Base-by-base conservation (phyloP, 768 basidiomycete genomes). In the Amanita subjunquillea region DNA sequence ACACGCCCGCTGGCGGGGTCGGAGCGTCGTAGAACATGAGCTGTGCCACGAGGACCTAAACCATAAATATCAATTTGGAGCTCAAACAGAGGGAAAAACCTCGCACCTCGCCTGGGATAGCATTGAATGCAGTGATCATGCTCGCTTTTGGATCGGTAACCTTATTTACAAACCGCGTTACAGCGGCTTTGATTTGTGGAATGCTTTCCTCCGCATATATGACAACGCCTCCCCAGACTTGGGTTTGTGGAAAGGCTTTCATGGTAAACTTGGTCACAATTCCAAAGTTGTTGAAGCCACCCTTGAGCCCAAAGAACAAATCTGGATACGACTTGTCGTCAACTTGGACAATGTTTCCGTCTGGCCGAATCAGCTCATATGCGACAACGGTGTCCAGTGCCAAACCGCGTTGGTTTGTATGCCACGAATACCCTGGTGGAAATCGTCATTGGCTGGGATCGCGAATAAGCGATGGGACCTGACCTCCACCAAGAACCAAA, bases 21-120 rank as follows among this genome's bases (percentile, higher is more conserved):
- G 82, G 80, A 0, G 57, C 76, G 57, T 85, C 77, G 57, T 85
- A 84, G 63, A 85, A 85, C 22, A 85, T 48, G 3, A 78, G 50
- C 6, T 65, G 59, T 2, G 60, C 60, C 5, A 70, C 59, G 10
- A 53, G 4, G 10, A 46, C 15, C 25, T 46, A 23, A 22, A 22
- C 2, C 0, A 13, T 9, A 37, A 0, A 13, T 9, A 37, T 20
- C 29, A 32, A 20, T 4, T 12, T n/a, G 36, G 13, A 36, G 15
- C 22, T 32, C 8, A 6, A 34, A 13, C 36, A 2, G 6, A 10
- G 20, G 6, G 29, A 49, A 12, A 30, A 29, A 8, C 34, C 3
- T 40, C 10, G 9, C 45, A 57, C 56, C 29, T 48, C n/a, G 3
- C 38, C 38, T 17, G 10, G 38, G 8, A 41, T n/a, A 29, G 13